Evolutionary conservation across 805 yeast species (phyloP), one percentile per base, ranked within the genome.

Genomic region (Torulaspora indica): DNA sequence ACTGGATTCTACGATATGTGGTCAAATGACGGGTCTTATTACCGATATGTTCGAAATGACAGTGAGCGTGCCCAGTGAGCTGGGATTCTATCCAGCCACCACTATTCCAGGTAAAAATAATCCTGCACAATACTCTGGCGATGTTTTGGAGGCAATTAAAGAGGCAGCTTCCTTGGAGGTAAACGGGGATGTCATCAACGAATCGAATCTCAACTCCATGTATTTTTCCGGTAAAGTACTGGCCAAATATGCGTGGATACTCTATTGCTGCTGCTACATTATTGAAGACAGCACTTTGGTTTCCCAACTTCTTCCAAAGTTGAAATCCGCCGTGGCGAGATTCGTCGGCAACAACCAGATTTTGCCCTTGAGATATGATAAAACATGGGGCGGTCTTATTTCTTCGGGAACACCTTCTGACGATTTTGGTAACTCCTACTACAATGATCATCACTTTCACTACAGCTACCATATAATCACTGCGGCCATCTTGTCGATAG

Each of bases 171-270:
- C 45, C 0, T 27, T 43, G 2, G 75, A 72, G 31, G 63, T 65
- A 10, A 47, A 54, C 12, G 70, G 65, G 29, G 68, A 69, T 46
- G 75, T 76, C 18, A 64, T 64, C 9, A 73, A 71, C 1, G 55
- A 51, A 64, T 71, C 82, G 0, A 69, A 79, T 46, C 58, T 79
- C 40, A 87, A 87, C 49, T 87, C 96, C 0, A 90, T 90, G 85
- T 91, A 91, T 66, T 80, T 86, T 15, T 76, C 95, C 2, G 98
- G 98, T 9, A 91, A 93, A 62, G 74, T 79, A 22, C 69, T 90
- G 39, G 96, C 89, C 53, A 93, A 90, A 67, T 93, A 85, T 66
- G 96, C 98, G 0, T 84, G 85, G 73, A 75, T 93, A 41, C 71
- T 88, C 10, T 84, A 84, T 50, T 86, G 81, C 8, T 79, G 82